Base-by-base conservation (phyloP, 495 filamentous ascomycete genomes). In the Daldinia vernicosa region DNA sequence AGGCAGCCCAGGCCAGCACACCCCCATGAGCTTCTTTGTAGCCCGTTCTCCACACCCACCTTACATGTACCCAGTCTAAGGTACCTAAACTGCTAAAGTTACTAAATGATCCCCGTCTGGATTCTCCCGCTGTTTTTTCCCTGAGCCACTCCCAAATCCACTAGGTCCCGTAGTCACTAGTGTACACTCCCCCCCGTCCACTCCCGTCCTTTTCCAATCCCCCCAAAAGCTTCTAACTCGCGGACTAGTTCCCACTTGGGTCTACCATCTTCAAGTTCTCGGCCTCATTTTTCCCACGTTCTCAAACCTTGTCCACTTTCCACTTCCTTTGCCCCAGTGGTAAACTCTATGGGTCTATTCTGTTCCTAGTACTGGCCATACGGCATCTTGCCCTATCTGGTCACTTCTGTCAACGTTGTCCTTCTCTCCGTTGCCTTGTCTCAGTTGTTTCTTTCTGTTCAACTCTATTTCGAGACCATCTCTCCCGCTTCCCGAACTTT, bases 91-190 rank as follows among this genome's bases (percentile, higher is more conserved):
- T n/a, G n/a, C n/a, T n/a, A 17, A 37, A 22, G 30, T 57, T 57
- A 57, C 54, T 57, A 57, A 57, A 57, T 22, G 54, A 47, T 17
- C 32, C 54, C 24, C 8, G 50, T 26, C 62, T 64, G 54, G 40
- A 56, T 72, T 68, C 26, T 72, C 55, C 70, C 70, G 70, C 65
- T 68, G 70, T 65, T 72, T 65, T 65, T 68, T 67, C 64, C 69
- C 35, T 33, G 7, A 19, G 26, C 47, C 30, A 51, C 56, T 53
- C 60, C 53, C 33, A 53, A 53, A 37, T 67, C 64, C 69, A 66
- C 58, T 67, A n/a, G n/a, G n/a, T n/a, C 40, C 53, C 59, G 45
- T n/a, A n/a, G n/a, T n/a, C n/a, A n/a, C n/a, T n/a, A n/a, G n/a
- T n/a, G n/a, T 62, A 57, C 62, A 53, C 43, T 35, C 33, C 55